Percentiles rank a stretch among this genome's conserved stretches.
Conservation (phyloP, 2,329 filamentous ascomycete species). For the Sodiomyces alkalinus region DNA sequence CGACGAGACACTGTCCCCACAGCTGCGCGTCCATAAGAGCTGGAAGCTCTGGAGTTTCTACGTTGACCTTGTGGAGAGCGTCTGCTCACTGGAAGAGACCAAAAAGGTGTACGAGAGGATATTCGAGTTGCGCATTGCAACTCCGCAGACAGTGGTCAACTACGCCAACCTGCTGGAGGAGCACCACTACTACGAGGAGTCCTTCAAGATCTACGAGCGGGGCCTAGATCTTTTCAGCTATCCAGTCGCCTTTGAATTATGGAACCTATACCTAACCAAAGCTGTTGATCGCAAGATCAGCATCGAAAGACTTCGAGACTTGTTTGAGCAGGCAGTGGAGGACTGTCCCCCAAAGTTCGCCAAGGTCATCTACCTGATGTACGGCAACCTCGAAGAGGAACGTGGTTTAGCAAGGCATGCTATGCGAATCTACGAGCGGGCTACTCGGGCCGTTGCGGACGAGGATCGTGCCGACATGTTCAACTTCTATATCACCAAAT, state of each 20-base stretch:
- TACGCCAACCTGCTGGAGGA: conserved; percentile 94
- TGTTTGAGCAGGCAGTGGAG: conserved; percentile 95
- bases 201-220: conserved; percentile 93
- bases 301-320: conserved; percentile 82
- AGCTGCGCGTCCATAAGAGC: conserved; percentile 95
- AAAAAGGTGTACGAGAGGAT: conserved; percentile 92
- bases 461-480: conserved; percentile 96
- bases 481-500: conserved; percentile 98
- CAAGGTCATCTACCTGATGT: conserved; percentile 94
- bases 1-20: conserved; percentile 82
- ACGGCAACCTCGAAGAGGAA: conserved; percentile 92
- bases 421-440: conserved; percentile 97
- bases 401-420: conserved; percentile 86
- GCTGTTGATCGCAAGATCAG: conserved; percentile 91
- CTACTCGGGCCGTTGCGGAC: conserved; percentile 85
- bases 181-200: conserved; percentile 89
- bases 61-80: conserved; percentile 91
- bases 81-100: conserved; percentile 80
- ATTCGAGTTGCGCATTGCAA: conserved; percentile 94
- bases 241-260: conserved; percentile 93
- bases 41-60: conserved; percentile 99
- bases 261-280: conserved; percentile 96
- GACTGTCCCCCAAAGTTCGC: conserved; percentile 91
- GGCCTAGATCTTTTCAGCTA: conserved; percentile 97
- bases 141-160: conserved; percentile 95